Conservation (phyloP, 768 basidiomycete genomes). For the Neoboletus magnificus region DNA sequence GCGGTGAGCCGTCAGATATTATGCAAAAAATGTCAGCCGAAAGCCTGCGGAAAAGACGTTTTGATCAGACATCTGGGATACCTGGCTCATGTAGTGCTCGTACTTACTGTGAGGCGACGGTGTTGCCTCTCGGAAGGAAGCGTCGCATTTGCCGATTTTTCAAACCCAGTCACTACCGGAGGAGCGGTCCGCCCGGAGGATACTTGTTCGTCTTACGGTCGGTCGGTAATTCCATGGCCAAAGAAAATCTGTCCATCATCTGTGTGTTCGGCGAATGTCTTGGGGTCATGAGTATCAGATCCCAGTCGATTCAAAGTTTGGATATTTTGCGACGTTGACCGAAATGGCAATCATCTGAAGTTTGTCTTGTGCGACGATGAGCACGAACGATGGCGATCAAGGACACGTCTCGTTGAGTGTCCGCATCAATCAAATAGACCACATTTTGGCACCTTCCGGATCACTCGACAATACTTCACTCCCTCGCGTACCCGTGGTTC, state of each 20-base stretch:
- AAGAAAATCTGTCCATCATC: neutral
- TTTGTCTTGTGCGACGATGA: slow-evolving; percentile 1
- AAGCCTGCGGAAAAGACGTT: neutral
- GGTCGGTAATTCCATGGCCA: neutral
- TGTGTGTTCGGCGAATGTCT: neutral
- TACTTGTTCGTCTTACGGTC: neutral
- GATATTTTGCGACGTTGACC: neutral
- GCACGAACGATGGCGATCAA: neutral
- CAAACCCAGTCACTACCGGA: neutral
- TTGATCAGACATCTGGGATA: neutral
- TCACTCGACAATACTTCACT: slow-evolving; percentile 61
- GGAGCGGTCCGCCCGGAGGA: neutral
- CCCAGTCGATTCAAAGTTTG: too few relatives aligned
- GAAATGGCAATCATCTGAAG: neutral
- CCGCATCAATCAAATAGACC: slow-evolving; percentile 59
- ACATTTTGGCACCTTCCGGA: slow-evolving; percentile 55
- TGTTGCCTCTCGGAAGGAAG: neutral
- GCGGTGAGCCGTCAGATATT: neutral
- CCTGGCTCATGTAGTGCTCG: neutral
- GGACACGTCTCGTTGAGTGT: slow-evolving; percentile 36
- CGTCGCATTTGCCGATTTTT: neutral
- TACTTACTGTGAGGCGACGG: neutral
- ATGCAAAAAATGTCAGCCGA: neutral
- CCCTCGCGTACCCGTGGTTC: slow-evolving; percentile 70
- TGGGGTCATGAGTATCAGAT: neutral